phyloP scores from a whole-genome alignment of 139 green algal species.

The Nannochloris sp. region DNA sequence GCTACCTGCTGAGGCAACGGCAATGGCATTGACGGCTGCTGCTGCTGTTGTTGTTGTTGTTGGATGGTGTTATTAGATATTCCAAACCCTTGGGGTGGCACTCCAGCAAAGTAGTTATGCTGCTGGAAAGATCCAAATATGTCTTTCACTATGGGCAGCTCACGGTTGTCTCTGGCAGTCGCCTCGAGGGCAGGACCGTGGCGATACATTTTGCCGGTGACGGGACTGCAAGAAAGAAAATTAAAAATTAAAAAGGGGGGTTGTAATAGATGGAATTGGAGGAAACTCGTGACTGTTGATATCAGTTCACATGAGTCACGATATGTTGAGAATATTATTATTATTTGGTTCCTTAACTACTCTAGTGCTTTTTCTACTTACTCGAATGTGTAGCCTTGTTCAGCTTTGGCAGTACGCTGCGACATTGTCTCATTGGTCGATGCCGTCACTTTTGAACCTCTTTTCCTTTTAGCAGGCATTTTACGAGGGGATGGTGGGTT shows the following conservation, averaged over 20 bases:
- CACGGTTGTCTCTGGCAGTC: slow-evolving; percentile 1
- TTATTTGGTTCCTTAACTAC: no score
- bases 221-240: slow-evolving; percentile 10
- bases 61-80: neutral
- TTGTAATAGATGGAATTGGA: neutral
- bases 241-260: neutral
- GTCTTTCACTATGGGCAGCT: neutral
- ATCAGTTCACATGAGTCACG: no score
- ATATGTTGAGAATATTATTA: no score
- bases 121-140: slow-evolving; percentile 7
- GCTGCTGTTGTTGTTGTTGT: neutral
- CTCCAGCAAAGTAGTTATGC: neutral
- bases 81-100: neutral
- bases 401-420: slow-evolving; percentile 2
- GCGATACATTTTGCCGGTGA: slow-evolving; percentile 1
- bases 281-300: no score
- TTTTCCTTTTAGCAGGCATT: no score
- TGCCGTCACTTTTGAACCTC: no score
- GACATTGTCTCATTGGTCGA: neutral
- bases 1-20: no score
- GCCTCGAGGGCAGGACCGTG: slow-evolving; percentile 11
- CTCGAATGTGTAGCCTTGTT: slow-evolving; percentile 3
- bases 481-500: no score
- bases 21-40: neutral
- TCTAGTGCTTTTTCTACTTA: neutral